Conservation (phyloP, 78 protist genomes). For the Salpingoeca rosetta region DNA sequence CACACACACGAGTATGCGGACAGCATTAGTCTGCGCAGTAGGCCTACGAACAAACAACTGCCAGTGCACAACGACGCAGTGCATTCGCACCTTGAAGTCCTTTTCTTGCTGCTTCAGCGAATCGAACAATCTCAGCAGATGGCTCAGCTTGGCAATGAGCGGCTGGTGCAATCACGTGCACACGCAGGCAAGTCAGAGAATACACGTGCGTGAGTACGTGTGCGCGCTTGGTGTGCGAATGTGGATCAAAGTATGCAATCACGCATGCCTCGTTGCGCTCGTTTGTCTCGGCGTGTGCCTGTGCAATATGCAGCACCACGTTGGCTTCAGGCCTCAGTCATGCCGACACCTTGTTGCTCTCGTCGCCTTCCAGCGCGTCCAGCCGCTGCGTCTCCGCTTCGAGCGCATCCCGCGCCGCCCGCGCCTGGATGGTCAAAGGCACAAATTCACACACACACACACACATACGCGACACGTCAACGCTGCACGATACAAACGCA, state of each 20-base stretch:
- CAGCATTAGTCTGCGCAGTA: too few species aligned
- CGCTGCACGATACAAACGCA: background rate
- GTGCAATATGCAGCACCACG: background rate
- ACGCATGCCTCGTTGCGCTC: slow-evolving; percentile 37
- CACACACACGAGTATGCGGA: too few species aligned
- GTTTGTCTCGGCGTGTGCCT: slow-evolving; percentile 15
- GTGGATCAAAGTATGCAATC: slow-evolving; percentile 23
- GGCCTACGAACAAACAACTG: too few species aligned
- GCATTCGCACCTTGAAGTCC: slow-evolving; percentile 31
- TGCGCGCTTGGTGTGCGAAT: too few species aligned
- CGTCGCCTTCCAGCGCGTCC: background rate
- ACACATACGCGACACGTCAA: too few species aligned
- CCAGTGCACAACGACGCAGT: too few species aligned
- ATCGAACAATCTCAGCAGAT: slow-evolving; percentile 41
- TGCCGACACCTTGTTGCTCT: background rate
- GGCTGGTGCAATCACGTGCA: slow-evolving; percentile 9
- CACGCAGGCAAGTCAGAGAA: too few species aligned
- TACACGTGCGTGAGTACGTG: too few species aligned
- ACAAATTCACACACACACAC: too few species aligned
- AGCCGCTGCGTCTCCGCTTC: background rate
- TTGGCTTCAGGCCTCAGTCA: background rate
- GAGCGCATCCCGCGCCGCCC: background rate
- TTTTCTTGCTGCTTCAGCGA: slow-evolving; percentile 37
- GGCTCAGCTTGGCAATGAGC: slow-evolving; percentile 29
- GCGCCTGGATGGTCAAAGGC: background rate